These are phyloP conservation scores for Saprolegnia parasitica DNA, from an alignment of 352 stramenopile species.

Conservation along the genomic window DNA sequence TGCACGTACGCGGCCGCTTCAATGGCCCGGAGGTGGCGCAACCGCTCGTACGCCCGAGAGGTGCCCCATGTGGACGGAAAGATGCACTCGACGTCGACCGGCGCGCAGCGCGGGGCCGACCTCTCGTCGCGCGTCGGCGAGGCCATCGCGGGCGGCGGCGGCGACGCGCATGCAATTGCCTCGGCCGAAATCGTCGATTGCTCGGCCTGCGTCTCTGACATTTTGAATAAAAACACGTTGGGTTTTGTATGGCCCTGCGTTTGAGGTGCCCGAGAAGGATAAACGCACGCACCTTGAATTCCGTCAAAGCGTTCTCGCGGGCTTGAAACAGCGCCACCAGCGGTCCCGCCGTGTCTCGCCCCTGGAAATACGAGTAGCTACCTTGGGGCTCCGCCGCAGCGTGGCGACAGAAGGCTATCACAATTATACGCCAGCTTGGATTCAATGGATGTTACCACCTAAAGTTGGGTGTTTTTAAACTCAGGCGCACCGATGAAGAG, in stretches of 20 bases:
- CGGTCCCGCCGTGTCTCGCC: too few relatives aligned
- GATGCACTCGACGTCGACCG: constrained; percentile 19
- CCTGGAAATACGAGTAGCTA: too few relatives aligned
- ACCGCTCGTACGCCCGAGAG: constrained; percentile 19
- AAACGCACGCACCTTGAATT: neutral
- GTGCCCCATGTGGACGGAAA: constrained; percentile 27
- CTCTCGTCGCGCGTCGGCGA: neutral
- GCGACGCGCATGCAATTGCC: neutral
- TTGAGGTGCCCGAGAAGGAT: neutral
- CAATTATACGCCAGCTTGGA: too few relatives aligned
- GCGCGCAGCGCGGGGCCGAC: constrained; percentile 7
- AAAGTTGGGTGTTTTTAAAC: neutral
- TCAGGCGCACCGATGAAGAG: neutral
- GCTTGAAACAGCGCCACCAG: too few relatives aligned
- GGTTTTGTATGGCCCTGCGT: neutral
- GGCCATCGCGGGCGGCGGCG: neutral
- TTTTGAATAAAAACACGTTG: neutral
- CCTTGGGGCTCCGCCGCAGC: too few relatives aligned
- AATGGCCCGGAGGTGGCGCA: constrained; percentile 24
- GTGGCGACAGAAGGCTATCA: too few relatives aligned
- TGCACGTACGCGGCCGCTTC: constrained; percentile 15
- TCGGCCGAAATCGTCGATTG: neutral
- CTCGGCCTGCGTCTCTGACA: neutral
- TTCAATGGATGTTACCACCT: too few relatives aligned
- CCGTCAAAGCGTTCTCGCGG: too few relatives aligned